phyloP scores from a whole-genome alignment of 169 alveolate genomes.

The Babesia caballi region DNA sequence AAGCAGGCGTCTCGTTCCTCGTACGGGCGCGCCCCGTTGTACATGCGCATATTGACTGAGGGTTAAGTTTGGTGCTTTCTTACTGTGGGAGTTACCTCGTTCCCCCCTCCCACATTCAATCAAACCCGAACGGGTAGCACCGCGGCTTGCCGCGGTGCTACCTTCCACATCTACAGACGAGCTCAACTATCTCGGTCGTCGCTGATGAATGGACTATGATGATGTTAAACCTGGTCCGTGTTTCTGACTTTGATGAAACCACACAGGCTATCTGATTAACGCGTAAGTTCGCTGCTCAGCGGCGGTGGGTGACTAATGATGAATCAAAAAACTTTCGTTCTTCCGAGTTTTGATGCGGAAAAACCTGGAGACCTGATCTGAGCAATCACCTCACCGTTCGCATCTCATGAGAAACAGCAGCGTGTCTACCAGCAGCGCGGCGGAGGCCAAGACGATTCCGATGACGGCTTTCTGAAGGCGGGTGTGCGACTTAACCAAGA shows the following conservation, averaged over 20 bases:
- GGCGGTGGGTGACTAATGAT: slow-evolving; percentile 28
- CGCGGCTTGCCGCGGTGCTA: too few species aligned
- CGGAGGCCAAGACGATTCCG: slow-evolving; percentile 30
- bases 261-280: slow-evolving; percentile 27
- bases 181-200: too few species aligned
- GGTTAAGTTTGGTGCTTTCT: slow-evolving; percentile 63
- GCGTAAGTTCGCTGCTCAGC: not conserved
- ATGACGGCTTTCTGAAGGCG: slow-evolving; percentile 25
- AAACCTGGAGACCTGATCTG: slow-evolving; percentile 69
- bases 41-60: slow-evolving; percentile 58
- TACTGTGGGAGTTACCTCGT: slow-evolving; percentile 48
- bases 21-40: slow-evolving; percentile 58
- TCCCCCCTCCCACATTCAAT: slow-evolving; percentile 68
- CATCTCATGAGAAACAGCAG: slow-evolving; percentile 30
- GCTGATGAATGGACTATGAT: not conserved
- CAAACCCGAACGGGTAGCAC: not conserved
- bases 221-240: slow-evolving; percentile 47
- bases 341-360: slow-evolving; percentile 46
- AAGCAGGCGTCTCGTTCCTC: slow-evolving; percentile 45
- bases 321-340: slow-evolving; percentile 58
- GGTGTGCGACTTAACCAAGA: not conserved
- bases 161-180: too few species aligned
- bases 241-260: slow-evolving; percentile 47
- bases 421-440: slow-evolving; percentile 52
- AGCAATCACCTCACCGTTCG: slow-evolving; percentile 17